Evolutionary conservation across 1,284 basidiomycete species (phyloP).

Genomic region (Xerocomus nothofagi): DNA sequence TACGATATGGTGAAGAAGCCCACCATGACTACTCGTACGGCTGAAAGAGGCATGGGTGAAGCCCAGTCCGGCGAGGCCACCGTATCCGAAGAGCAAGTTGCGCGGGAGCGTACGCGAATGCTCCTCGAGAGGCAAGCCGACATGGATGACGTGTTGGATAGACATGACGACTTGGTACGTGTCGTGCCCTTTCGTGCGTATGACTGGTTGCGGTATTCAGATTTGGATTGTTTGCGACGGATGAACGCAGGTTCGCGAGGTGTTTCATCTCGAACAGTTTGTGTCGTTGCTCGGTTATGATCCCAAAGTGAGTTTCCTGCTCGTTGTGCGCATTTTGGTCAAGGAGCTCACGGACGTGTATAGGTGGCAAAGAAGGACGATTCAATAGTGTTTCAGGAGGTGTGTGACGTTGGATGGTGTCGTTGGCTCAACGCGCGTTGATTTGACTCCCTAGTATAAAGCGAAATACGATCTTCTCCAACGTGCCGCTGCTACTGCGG

Average conservation of each 20-base stretch:
- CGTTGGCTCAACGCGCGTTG: not conserved
- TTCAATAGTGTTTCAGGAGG: conserved; percentile 71
- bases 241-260: conserved; percentile 65
- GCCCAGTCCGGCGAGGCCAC: conserved; percentile 8
- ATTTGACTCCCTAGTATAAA: conserved; percentile 52
- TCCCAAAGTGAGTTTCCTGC: conserved; percentile 57
- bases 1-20: conserved; percentile 22
- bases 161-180: conserved; percentile 76
- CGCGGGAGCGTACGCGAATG: conserved; percentile 44
- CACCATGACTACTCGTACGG: conserved; percentile 2
- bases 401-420: conserved; percentile 37
- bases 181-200: not conserved
- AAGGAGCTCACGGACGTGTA: conserved; percentile 10
- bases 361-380: conserved; percentile 75
- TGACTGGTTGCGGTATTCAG: not conserved
- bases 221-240: not conserved
- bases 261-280: conserved; percentile 84
- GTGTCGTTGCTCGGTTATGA: conserved; percentile 73
- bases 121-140: conserved; percentile 58
- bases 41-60: not conserved
- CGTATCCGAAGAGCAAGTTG: conserved; percentile 31
- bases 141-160: conserved; percentile 59
- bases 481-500: conserved; percentile 41
- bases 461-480: conserved; percentile 58
- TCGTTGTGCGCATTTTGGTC: not conserved